phyloP scores from a whole-genome alignment of 176 grass and related monocot species.

The Poa annua region DNA sequence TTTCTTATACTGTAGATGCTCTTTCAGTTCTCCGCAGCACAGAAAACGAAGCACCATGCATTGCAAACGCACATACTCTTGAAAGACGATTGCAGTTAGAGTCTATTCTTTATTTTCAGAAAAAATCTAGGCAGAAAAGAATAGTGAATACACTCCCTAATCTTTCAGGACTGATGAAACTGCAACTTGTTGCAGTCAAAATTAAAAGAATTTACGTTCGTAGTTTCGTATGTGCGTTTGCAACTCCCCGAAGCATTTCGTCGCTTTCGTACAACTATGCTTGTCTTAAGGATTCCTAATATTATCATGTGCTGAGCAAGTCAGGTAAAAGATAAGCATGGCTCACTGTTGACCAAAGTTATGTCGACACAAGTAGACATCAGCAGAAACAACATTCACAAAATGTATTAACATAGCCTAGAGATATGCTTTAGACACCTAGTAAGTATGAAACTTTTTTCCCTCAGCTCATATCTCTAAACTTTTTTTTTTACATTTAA shows the following conservation, averaged over 20 bases:
- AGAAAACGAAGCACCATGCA: constrained; percentile 1
- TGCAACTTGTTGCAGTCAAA: constrained; percentile 30
- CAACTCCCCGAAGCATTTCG: too few species aligned
- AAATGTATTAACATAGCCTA: background rate
- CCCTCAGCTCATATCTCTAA: too few species aligned
- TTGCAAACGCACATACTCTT: constrained; percentile 19
- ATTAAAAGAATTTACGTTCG: constrained; percentile 20
- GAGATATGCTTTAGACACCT: background rate
- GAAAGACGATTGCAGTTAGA: background rate
- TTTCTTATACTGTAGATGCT: background rate
- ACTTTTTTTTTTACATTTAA: too few species aligned
- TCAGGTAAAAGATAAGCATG: background rate
- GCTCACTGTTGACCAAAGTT: background rate
- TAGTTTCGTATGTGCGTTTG: too few species aligned
- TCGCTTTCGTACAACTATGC: background rate
- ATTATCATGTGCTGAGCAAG: constrained; percentile 17
- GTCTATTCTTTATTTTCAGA: background rate
- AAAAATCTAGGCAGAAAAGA: background rate
- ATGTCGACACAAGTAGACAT: constrained; percentile 8
- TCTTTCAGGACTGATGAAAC: constrained; percentile 10
- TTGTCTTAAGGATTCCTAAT: constrained; percentile 27
- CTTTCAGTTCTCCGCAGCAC: background rate
- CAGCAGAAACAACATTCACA: background rate
- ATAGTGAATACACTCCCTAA: constrained; percentile 5
- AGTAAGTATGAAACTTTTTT: background rate